Percentiles rank a stretch among this genome's conserved stretches.
Evolutionary conservation across 1,284 basidiomycete species (phyloP).

Genomic region (Ustilago esculenta): DNA sequence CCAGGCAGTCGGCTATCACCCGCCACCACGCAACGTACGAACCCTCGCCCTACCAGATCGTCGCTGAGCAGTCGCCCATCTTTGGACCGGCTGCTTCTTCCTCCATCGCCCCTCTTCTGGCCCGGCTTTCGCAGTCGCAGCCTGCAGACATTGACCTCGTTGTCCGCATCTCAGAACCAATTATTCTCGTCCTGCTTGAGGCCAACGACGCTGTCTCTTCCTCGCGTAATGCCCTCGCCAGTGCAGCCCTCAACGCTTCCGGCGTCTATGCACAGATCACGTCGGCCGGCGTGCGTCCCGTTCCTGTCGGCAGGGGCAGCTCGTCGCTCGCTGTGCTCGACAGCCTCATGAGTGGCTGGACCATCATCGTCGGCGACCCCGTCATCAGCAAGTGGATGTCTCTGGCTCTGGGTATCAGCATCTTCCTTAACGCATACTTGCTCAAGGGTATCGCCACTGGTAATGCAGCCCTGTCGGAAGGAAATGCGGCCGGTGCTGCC

Average conservation of each 20-base stretch:
- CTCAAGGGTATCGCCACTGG: conserved; percentile 76
- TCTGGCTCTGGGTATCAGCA: conserved; percentile 82
- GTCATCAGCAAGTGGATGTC: conserved; percentile 96
- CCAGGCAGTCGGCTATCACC: conserved; percentile 76
- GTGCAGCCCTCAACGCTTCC: conserved; percentile 58
- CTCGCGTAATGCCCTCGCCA: conserved; percentile 45
- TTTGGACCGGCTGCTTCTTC: conserved; percentile 38
- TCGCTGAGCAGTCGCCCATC: conserved; percentile 42
- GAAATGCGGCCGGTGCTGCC: conserved; percentile 64
- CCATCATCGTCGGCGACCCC: conserved; percentile 91
- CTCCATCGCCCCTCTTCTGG: conserved; percentile 55
- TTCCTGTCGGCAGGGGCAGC: conserved; percentile 29
- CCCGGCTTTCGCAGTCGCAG: conserved; percentile 46
- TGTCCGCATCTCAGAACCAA: conserved; percentile 66
- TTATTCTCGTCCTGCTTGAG: conserved; percentile 77
- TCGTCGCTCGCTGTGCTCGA: conserved; percentile 72
- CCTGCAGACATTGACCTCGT: conserved; percentile 50
- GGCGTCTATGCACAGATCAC: conserved; percentile 34
- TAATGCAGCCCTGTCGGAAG: conserved; percentile 62
- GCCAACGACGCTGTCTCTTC: conserved; percentile 51
- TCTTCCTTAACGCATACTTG: conserved; percentile 92
- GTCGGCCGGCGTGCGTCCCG: conserved; percentile 21
- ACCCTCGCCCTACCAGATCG: conserved; percentile 61
- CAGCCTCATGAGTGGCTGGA: conserved; percentile 92
- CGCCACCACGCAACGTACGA: conserved; percentile 70